These are phyloP conservation scores for Podila clonocystis DNA, from an alignment of 192 early-diverging fungal species.

Conservation along the genomic window DNA sequence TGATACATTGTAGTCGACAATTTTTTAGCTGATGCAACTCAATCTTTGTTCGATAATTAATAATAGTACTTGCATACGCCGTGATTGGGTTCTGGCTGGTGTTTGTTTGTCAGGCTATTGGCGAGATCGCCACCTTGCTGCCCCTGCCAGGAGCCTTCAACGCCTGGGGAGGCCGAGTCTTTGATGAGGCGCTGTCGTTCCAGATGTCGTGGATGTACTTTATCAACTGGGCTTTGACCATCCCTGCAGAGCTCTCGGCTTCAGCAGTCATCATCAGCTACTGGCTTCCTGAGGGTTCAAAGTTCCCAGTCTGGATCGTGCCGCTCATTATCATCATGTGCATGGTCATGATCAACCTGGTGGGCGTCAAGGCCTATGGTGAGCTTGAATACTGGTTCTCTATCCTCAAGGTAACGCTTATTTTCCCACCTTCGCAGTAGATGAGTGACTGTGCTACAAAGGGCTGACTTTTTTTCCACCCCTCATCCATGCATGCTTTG, in stretches of 20 bases:
- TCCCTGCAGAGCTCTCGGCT: conserved; percentile 82
- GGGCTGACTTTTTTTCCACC: background rate
- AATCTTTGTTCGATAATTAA: background rate
- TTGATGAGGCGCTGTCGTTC: conserved; percentile 83
- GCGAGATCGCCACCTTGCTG: conserved; percentile 87
- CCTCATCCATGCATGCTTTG: conserved; percentile 1
- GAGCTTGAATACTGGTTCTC: conserved; percentile 84
- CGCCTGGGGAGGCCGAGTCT: conserved; percentile 78
- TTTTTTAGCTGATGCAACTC: background rate
- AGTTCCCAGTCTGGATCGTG: conserved; percentile 48
- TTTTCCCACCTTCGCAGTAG: background rate
- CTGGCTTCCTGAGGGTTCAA: conserved; percentile 33
- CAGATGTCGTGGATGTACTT: conserved; percentile 76
- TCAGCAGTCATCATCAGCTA: conserved; percentile 78
- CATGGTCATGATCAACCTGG: conserved; percentile 72
- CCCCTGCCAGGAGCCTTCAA: conserved; percentile 87
- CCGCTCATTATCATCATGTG: conserved; percentile 60
- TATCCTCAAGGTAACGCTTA: conserved; percentile 45
- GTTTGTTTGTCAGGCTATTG: conserved; percentile 80
- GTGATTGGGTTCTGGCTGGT: conserved; percentile 75
- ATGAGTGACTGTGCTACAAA: background rate
- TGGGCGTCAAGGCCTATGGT: conserved; percentile 77
- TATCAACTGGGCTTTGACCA: conserved; percentile 69
- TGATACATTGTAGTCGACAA: background rate
- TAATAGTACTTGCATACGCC: conserved; percentile 73